phyloP scores from a whole-genome alignment of 805 yeast genomes.

The Kazachstania viticola region DNA sequence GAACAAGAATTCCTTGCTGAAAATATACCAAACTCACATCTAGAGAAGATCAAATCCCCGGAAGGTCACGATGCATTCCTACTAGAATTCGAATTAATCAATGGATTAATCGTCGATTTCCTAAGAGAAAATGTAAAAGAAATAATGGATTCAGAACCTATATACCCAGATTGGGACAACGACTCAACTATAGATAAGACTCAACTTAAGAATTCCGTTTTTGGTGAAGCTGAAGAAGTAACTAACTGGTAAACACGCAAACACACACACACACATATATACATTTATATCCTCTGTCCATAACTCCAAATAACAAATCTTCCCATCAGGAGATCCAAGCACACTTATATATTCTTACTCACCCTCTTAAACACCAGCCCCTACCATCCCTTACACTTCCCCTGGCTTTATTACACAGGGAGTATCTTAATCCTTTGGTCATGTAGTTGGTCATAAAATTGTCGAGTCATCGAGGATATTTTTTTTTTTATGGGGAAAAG shows the following conservation, averaged over 20 bases:
- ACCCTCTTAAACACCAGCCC: too few relatives aligned
- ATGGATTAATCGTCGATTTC: constrained; percentile 58
- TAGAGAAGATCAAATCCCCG: constrained; percentile 72
- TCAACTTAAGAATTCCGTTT: constrained; percentile 48
- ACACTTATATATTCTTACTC: too few relatives aligned
- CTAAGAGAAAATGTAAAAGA: constrained; percentile 46
- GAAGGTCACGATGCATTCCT: constrained; percentile 98
- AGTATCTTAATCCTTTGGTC: too few relatives aligned
- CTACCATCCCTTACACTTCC: too few relatives aligned
- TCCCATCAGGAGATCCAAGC: not conserved
- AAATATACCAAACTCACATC: constrained; percentile 52
- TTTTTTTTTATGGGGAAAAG: too few relatives aligned
- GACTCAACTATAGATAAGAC: constrained; percentile 34
- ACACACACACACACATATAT: not conserved
- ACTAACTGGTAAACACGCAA: constrained; percentile 62
- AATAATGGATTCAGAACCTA: constrained; percentile 35
- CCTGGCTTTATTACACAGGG: too few relatives aligned
- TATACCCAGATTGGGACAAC: constrained; percentile 25
- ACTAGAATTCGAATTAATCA: constrained; percentile 76
- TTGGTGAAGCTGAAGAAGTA: constrained; percentile 91
- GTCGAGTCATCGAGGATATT: too few relatives aligned
- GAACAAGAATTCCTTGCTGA: constrained; percentile 82
- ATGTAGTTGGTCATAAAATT: too few relatives aligned
- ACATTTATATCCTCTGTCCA: too few relatives aligned
- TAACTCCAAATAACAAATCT: too few relatives aligned